Evolutionary conservation across 495 filamentous ascomycete genomes (phyloP), one percentile per base, ranked within the genome.

Genomic region (Hypoxylon perforatum): DNA sequence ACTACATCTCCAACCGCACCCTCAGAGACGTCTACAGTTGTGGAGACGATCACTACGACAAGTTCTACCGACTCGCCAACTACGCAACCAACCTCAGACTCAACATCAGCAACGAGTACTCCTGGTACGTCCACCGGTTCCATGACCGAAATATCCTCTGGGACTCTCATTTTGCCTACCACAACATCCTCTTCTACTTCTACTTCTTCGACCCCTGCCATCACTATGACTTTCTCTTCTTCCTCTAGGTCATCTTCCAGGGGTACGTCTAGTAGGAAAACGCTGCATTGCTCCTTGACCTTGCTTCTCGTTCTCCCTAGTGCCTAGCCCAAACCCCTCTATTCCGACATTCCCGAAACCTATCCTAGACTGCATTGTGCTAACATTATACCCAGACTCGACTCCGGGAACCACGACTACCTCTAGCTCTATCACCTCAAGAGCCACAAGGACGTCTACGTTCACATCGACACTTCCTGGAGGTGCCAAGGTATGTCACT

Each of bases 401-500:
- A 70, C 69, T 35, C 22, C 61, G 12, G 46, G 59, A 30, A 64
- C 70, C 6, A 39, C 71, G 22, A 68, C 67, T 1, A 62, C 65
- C 1, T 35, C 72, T 25, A 66, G 51, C 3, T 30, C 63, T n/a
- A 59, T 28, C 7, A 62, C 49, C 28, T 57, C 69, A 22, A 46
- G 55, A 30, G 55, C 65, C 28, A 45, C 71, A 9, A 67, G 49
- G 25, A 75, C 67, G n/a, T 70, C 69, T 11, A 70, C 79, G 0
- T 71, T 74, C 41, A 80, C 76, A 9, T 76, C 71, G 9, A 82
- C 78, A 0, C 66, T 74, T 9, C 67, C 76, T 7, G 73, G 76
- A 58, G 81, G 81, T 11, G 74, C 52, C 6, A 71, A 75, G 58
- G 66, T 61, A 65, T 10, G 66, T 61, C n/a, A n/a, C n/a, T n/a